Base-by-base conservation (phyloP, 192 early-diverging fungal species). In the Coemansia sp. region DNA sequence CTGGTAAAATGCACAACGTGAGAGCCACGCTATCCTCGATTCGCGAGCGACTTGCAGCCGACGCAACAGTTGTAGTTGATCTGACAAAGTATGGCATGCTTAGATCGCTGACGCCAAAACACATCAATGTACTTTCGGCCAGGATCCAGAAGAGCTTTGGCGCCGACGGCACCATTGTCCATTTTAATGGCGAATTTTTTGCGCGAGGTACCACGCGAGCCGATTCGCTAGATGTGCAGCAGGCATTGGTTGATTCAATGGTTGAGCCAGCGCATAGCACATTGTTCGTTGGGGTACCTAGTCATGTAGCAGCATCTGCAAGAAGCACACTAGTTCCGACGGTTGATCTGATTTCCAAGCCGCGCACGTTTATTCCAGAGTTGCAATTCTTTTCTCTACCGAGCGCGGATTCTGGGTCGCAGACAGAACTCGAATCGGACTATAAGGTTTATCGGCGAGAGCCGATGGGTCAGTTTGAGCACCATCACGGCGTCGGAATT, bases 21-120 rank as follows among this genome's bases (percentile, higher is more conserved):
- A 73, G 78, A 6, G 62, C 54, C 0, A 69, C 73, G 2, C 65
- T 81, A 28, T 65, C 65, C 9, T 54, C 50, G 19, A 30, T 81
- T 59, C 73, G 78, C 41, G 78, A 81, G 26, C 34, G 54, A 9
- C 56, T 81, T 57, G 58, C 62, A 2, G 68, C 65, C 2, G 44
- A 56, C 38, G 53, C 69, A 6, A 72, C 73, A 14, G 73, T 75
- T 16, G 54, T 63, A 18, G 32, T 81, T 0, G 56, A 66, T 7
- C 26, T 65, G 55, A 32, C 7, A 25, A 24, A 19, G 27, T 67
- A 81, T 41, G 73, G 69, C 14, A 55, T 16, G 27, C 57, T 50
- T 27, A 56, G 73, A 4, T 10, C 10, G 41, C 57, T 81, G 21
- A 69, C 72, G 16, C 14, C 32, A 38, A 44, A 49, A 38, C 61